Evolutionary conservation across 2,329 filamentous ascomycete species (phyloP).

Genomic region (Elsinoe australis): DNA sequence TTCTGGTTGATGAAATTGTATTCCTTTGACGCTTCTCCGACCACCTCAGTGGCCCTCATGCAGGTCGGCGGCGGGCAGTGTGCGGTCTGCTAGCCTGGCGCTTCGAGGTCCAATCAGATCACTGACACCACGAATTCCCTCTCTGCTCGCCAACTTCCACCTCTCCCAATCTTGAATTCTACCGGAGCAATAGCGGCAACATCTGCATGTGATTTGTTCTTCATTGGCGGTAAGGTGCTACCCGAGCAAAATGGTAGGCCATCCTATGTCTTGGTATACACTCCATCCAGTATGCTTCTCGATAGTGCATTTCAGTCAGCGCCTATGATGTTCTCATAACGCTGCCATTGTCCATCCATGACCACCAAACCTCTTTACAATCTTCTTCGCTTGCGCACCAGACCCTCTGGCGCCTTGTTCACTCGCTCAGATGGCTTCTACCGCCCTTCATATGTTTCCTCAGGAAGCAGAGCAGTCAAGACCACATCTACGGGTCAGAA

Average conservation of each 20-base stretch:
- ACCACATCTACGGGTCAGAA: background rate
- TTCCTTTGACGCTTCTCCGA: too few relatives aligned
- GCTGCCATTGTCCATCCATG: background rate
- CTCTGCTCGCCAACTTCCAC: background rate
- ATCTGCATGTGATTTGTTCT: constrained; percentile 7
- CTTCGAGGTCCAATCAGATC: constrained; percentile 1
- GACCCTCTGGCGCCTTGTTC: background rate
- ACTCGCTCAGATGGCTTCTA: constrained; percentile 6
- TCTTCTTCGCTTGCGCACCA: background rate
- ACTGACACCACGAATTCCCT: background rate
- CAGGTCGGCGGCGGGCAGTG: too few relatives aligned
- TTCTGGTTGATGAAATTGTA: too few relatives aligned
- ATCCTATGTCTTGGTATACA: constrained; percentile 7
- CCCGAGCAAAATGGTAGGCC: constrained; percentile 7
- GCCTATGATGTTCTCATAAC: constrained; percentile 5
- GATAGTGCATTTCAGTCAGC: constrained; percentile 6
- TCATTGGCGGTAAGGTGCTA: constrained; percentile 2
- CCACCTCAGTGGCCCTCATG: background rate
- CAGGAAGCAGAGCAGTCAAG: background rate
- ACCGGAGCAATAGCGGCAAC: constrained; percentile 7
- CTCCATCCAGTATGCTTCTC: background rate
- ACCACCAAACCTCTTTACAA: background rate
- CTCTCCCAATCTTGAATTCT: background rate
- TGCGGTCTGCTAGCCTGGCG: constrained; percentile 1
- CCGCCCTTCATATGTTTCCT: constrained; percentile 6